A percentile compares a stretch with the other conserved stretches of the same genome.
These are phyloP conservation scores for Aureobasidium sp. DNA, from an alignment of 2,329 filamentous ascomycete genomes.

Conservation along the genomic window DNA sequence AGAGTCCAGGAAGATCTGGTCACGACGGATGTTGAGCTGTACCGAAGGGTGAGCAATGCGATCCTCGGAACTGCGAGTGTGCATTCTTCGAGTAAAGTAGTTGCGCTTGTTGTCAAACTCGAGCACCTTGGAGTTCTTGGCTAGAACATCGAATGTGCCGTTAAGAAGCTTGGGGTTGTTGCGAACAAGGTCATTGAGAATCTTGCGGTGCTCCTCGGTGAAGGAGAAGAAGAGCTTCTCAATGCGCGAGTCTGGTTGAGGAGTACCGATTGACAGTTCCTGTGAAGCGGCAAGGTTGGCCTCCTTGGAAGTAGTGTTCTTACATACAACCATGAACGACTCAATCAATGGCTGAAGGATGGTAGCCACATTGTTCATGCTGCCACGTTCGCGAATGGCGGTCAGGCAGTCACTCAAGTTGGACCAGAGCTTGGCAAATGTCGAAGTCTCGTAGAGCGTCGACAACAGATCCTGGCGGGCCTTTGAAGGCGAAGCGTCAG, in stretches of 20 bases:
- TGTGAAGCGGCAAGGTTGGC: slow-evolving; percentile 42
- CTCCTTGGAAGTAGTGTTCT: slow-evolving; percentile 81
- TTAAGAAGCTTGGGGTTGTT: slow-evolving; percentile 98
- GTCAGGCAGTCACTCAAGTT: slow-evolving; percentile 82
- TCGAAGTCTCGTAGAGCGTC: slow-evolving; percentile 80
- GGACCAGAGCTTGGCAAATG: slow-evolving; percentile 84
- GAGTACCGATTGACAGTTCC: slow-evolving; percentile 63
- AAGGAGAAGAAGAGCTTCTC: slow-evolving; percentile 93
- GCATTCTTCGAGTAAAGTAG: slow-evolving; percentile 92
- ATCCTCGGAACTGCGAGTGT: slow-evolving; percentile 60
- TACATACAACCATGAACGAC: slow-evolving; percentile 97
- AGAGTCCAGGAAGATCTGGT: slow-evolving; percentile 95
- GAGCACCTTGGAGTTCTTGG: slow-evolving; percentile 97
- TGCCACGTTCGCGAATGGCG: slow-evolving; percentile 82
- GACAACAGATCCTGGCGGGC: slow-evolving; percentile 78
- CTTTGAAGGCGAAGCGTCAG: slow-evolving; percentile 48
- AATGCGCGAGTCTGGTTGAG: slow-evolving; percentile 70
- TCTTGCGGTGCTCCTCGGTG: slow-evolving; percentile 94
- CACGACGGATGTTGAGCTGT: slow-evolving; percentile 81
- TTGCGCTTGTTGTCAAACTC: slow-evolving; percentile 99
- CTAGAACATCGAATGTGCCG: slow-evolving; percentile 87
- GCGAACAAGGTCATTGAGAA: slow-evolving; percentile 93
- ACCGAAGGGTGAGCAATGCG: slow-evolving; percentile 67
- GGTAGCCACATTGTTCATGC: slow-evolving; percentile 93
- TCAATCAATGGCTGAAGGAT: slow-evolving; percentile 92